Evolutionary conservation across 2,329 filamentous ascomycete species (phyloP).

Genomic region (Pestalotiopsis sp.): DNA sequence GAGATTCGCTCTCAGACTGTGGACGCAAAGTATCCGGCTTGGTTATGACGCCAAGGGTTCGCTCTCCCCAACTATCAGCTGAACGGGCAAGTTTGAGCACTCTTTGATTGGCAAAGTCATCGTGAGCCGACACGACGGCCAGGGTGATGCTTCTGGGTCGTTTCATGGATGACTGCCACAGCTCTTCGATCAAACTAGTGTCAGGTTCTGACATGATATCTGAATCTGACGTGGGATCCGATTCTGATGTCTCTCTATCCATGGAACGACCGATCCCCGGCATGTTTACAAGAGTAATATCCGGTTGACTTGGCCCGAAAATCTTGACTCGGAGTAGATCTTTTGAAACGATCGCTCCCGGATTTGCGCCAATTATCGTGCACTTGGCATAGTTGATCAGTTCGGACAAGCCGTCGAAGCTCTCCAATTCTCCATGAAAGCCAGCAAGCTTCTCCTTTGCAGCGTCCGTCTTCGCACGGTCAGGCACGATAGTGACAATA

Average conservation of each 20-base stretch:
- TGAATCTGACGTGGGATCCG: too few species aligned
- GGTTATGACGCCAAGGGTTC: conserved; percentile 54
- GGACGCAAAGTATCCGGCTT: conserved; percentile 44
- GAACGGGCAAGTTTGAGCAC: conserved; percentile 52
- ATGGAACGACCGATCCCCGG: conserved; percentile 22
- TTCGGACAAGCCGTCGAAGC: conserved; percentile 31
- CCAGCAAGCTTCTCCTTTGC: conserved; percentile 24
- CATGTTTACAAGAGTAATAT: conserved; percentile 62
- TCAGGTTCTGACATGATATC: too few species aligned
- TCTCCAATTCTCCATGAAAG: conserved; percentile 29
- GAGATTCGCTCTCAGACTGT: conserved; percentile 41
- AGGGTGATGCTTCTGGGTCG: conserved; percentile 61
- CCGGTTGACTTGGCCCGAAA: conserved; percentile 46
- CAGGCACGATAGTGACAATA: conserved; percentile 39
- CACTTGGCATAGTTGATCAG: conserved; percentile 43
- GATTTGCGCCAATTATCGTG: conserved; percentile 50
- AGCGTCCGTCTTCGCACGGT: conserved; percentile 25
- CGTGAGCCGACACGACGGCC: conserved; percentile 58
- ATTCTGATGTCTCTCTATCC: too few species aligned
- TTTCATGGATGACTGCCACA: conserved; percentile 50
- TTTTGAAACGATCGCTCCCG: conserved; percentile 41
- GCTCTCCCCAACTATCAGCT: conserved; percentile 32
- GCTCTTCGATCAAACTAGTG: too few species aligned
- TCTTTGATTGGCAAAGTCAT: conserved; percentile 60
- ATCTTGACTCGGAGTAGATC: conserved; percentile 53